These are phyloP conservation scores for Phytophthora cryptogea DNA, from an alignment of 352 stramenopile genomes.

Conservation along the genomic window DNA sequence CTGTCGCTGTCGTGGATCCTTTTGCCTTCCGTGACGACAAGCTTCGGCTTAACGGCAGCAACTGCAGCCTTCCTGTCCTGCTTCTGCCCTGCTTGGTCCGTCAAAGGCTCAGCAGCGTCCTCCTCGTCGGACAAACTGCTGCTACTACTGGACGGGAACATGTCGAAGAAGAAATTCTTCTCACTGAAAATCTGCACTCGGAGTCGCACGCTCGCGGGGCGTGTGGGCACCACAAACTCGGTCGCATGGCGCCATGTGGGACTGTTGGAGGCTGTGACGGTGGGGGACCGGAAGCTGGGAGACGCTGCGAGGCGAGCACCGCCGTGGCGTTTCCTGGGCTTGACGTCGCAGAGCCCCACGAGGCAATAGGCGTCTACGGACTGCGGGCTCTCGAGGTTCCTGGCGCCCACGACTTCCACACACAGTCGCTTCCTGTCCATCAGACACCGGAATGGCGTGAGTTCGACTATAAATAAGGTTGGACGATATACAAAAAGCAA, in stretches of 20 bases:
- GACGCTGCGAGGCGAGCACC: conserved; percentile 10
- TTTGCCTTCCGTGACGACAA: conserved; percentile 21
- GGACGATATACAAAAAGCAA: conserved; percentile 11
- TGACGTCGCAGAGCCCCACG: conserved; percentile 42
- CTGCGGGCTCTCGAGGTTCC: conserved; percentile 68
- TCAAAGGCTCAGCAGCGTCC: conserved; percentile 1
- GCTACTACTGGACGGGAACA: conserved; percentile 57
- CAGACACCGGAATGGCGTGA: conserved; percentile 5
- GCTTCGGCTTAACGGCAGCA: conserved; percentile 12
- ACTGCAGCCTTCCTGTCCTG: conserved; percentile 11
- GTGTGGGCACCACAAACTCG: conserved; percentile 38
- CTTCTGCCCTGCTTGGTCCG: conserved; percentile 1
- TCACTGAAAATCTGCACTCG: conserved; percentile 65
- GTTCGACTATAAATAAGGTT: conserved; percentile 11
- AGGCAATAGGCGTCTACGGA: conserved; percentile 75
- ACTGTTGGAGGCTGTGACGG: conserved; percentile 35
- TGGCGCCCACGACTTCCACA: conserved; percentile 69
- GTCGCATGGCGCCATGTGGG: conserved; percentile 53
- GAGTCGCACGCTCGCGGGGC: conserved; percentile 28
- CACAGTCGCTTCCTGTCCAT: conserved; percentile 53
- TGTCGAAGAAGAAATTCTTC: conserved; percentile 88
- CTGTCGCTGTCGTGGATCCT: conserved; percentile 47
- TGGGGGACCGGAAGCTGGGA: conserved; percentile 35
- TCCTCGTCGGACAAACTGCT: conserved; percentile 20
- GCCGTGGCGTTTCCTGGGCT: conserved; percentile 15